phyloP scores from a whole-genome alignment of 116 monocot genomes.

The Trichopus zeylanicus region DNA sequence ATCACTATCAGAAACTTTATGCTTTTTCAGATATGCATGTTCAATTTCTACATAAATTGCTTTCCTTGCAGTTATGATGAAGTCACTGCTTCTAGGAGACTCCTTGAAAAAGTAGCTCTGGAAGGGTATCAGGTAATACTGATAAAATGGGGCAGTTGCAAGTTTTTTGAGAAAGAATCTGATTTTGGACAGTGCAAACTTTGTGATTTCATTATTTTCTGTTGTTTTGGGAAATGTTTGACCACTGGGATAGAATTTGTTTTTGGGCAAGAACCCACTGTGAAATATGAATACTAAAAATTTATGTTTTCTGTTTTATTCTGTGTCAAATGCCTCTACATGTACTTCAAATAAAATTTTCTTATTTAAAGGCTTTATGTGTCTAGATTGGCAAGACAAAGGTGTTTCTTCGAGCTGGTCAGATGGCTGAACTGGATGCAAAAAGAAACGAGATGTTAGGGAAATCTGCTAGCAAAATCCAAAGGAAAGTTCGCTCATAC shows the following conservation, averaged over 20 bases:
- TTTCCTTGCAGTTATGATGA: slow-evolving; percentile 53
- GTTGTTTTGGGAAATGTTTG: no score
- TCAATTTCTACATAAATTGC: not conserved
- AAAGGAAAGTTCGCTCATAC: slow-evolving; percentile 72
- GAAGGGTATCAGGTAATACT: slow-evolving; percentile 75
- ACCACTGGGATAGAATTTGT: no score
- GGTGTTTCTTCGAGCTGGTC: slow-evolving; percentile 86
- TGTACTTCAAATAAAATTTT: not conserved
- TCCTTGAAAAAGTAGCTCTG: slow-evolving; percentile 58
- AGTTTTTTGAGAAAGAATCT: not conserved
- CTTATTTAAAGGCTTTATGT: not conserved
- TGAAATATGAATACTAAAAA: no score
- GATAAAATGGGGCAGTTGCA: not conserved
- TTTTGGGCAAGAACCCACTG: no score
- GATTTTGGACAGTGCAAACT: not conserved
- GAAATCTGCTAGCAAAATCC: slow-evolving; percentile 56
- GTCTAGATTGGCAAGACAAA: slow-evolving; percentile 79
- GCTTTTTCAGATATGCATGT: not conserved
- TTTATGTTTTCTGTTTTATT: no score
- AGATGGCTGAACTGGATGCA: slow-evolving; percentile 91
- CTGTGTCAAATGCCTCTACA: no score
- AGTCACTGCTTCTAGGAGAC: slow-evolving; percentile 35
- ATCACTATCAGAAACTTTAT: not conserved
- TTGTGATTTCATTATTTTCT: no score
- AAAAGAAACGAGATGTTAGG: slow-evolving; percentile 59